Evolutionary conservation across 2,329 filamentous ascomycete genomes (phyloP).

Genomic region (Fusarium domesticum): DNA sequence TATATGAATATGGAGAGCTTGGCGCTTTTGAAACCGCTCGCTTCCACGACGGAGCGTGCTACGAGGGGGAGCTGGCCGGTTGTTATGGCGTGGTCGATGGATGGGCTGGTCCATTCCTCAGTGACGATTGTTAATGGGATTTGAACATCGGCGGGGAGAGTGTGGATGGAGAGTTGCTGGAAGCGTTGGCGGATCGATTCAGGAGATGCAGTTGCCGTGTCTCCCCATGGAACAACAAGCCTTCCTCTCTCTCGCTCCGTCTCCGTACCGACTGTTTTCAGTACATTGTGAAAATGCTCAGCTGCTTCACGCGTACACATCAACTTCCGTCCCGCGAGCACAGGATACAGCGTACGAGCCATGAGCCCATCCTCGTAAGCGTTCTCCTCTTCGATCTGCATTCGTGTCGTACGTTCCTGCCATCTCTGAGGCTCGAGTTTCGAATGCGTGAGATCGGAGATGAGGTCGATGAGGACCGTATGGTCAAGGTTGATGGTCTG

Average conservation of each 20-base stretch:
- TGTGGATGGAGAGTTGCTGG: constrained; percentile 33
- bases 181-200: constrained; percentile 28
- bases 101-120: constrained; percentile 28
- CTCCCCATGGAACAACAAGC: constrained; percentile 33
- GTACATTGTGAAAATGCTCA: constrained; percentile 38
- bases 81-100: constrained; percentile 26
- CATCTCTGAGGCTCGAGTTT: constrained; percentile 33
- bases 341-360: constrained; percentile 36
- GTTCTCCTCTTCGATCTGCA: constrained; percentile 37
- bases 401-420: constrained; percentile 33
- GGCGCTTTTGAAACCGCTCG: constrained; percentile 35
- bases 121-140: constrained; percentile 35
- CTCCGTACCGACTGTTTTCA: constrained; percentile 37
- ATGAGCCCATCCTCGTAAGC: constrained; percentile 30
- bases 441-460: constrained; percentile 40
- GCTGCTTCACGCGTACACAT: constrained; percentile 40
- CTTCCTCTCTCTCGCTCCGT: constrained; percentile 37
- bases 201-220: constrained; percentile 11
- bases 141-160: constrained; percentile 33
- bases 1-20: constrained; percentile 41
- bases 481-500: constrained; percentile 41
- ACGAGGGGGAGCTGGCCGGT: constrained; percentile 32
- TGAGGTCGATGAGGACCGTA: constrained; percentile 40
- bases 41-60: constrained; percentile 34
- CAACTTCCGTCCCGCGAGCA: constrained; percentile 32